Evolutionary conservation across 2,329 filamentous ascomycete species (phyloP).

Genomic region (Cladosporium austrohemisphaericum): DNA sequence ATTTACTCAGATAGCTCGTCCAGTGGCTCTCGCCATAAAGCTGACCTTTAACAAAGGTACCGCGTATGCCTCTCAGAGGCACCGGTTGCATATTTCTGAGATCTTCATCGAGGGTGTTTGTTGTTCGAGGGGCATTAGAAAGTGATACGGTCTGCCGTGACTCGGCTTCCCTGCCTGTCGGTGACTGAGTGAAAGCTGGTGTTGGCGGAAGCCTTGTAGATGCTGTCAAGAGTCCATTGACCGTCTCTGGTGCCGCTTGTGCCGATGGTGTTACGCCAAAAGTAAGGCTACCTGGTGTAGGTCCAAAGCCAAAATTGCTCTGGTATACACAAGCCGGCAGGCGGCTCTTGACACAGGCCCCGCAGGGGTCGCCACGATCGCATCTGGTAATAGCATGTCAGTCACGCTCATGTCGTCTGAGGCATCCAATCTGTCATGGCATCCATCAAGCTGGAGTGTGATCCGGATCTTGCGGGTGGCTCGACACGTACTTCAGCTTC

Average conservation of each 20-base stretch:
- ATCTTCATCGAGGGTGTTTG: neutral
- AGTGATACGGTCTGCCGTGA: neutral
- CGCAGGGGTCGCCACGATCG: slow-evolving; percentile 8
- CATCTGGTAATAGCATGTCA: no score
- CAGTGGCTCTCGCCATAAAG: slow-evolving; percentile 11
- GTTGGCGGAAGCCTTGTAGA: slow-evolving; percentile 3
- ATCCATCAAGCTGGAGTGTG: no score
- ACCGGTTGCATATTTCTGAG: neutral
- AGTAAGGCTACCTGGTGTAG: neutral
- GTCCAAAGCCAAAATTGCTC: neutral
- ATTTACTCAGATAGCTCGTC: slow-evolving; percentile 6
- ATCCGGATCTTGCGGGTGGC: no score
- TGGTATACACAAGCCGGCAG: slow-evolving; percentile 9
- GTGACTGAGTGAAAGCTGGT: slow-evolving; percentile 9
- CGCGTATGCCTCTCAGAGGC: slow-evolving; percentile 6
- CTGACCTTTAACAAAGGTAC: neutral
- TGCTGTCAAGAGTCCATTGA: neutral
- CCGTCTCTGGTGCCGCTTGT: no score
- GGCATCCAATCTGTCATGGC: no score
- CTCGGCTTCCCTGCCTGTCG: neutral
- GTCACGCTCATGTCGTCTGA: no score
- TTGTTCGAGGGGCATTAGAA: neutral
- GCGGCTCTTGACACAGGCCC: slow-evolving; percentile 8
- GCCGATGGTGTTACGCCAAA: neutral
- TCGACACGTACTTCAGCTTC: no score